These are phyloP conservation scores for Caloboletus firmus DNA, from an alignment of 1,284 basidiomycete species.

Conservation along the genomic window DNA sequence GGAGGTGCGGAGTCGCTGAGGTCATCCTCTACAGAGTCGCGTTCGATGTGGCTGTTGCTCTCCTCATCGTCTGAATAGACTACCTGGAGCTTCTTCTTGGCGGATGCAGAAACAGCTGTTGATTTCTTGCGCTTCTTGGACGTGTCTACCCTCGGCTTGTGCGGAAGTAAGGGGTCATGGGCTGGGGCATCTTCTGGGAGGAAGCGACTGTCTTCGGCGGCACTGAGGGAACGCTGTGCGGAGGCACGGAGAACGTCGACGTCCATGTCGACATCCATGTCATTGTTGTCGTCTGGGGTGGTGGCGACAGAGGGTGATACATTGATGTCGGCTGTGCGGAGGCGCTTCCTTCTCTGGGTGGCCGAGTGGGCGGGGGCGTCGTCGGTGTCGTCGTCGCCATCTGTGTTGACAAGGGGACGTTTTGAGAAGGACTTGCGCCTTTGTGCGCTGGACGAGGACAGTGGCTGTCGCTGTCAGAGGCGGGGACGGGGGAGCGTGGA, in stretches of 20 bases:
- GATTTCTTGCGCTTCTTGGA: constrained; percentile 16
- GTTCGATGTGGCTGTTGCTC: constrained; percentile 26
- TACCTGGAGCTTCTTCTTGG: constrained; percentile 21
- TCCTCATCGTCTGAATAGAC: constrained; percentile 32
- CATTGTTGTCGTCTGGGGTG: constrained; percentile 6
- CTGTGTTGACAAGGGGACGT: constrained; percentile 29
- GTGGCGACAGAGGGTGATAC: background rate
- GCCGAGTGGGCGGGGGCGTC: background rate
- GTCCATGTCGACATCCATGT: constrained; percentile 31
- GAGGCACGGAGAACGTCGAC: constrained; percentile 16
- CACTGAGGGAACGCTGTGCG: constrained; percentile 2
- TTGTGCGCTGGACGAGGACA: constrained; percentile 7
- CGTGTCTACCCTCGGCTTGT: constrained; percentile 2
- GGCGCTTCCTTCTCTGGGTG: constrained; percentile 27
- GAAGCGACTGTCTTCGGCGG: constrained; percentile 24
- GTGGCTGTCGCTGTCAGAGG: constrained; percentile 18
- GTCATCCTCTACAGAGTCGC: constrained; percentile 21
- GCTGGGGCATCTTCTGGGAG: constrained; percentile 10
- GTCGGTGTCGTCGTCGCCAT: constrained; percentile 25
- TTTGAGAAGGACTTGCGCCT: constrained; percentile 25
- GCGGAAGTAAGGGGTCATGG: background rate
- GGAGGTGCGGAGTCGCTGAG: constrained; percentile 16
- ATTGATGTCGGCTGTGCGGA: constrained; percentile 27
- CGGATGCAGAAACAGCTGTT: background rate
- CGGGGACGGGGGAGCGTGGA: background rate